Conservation (phyloP, 441 rosid species). For the Biscutella laevigata region DNA sequence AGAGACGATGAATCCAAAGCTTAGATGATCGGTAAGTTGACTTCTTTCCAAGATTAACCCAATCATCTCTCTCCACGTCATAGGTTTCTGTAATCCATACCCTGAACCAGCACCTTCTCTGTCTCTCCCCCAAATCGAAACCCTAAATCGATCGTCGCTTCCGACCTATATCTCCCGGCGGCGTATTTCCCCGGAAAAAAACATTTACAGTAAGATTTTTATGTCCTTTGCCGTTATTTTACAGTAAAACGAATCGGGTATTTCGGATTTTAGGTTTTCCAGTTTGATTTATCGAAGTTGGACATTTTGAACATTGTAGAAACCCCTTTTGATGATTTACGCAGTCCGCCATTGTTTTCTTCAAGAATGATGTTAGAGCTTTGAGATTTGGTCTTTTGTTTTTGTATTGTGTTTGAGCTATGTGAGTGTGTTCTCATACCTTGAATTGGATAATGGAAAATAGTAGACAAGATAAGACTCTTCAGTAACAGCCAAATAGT, state of each 20-base stretch:
- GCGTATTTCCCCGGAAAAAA: too few species aligned
- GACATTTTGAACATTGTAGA: not conserved
- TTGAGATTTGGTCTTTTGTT: too few species aligned
- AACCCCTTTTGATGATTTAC: not conserved
- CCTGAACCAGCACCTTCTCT: constrained; percentile 47
- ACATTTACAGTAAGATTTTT: constrained; percentile 38
- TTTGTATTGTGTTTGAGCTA: constrained; percentile 10
- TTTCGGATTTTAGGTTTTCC: not conserved
- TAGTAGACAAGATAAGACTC: not conserved
- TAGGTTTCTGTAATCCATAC: constrained; percentile 27
- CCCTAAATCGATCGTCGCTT: constrained; percentile 34
- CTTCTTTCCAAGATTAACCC: constrained; percentile 21
- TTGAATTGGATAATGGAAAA: not conserved
- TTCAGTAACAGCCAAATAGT: not conserved
- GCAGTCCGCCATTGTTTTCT: not conserved
- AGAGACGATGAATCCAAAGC: not conserved
- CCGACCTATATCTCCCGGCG: constrained; percentile 22
- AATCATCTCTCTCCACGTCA: constrained; percentile 40
- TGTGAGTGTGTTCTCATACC: not conserved
- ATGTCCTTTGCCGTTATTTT: constrained; percentile 1
- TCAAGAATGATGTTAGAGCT: too few species aligned
- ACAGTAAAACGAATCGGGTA: not conserved
- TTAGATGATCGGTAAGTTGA: constrained; percentile 29
- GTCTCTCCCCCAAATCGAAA: constrained; percentile 11
- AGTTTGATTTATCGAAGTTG: not conserved